A percentile compares a stretch with the other conserved stretches of the same genome.
phyloP scores from a whole-genome alignment of 2,329 filamentous ascomycete species.

The Penicillium rolfsii region DNA sequence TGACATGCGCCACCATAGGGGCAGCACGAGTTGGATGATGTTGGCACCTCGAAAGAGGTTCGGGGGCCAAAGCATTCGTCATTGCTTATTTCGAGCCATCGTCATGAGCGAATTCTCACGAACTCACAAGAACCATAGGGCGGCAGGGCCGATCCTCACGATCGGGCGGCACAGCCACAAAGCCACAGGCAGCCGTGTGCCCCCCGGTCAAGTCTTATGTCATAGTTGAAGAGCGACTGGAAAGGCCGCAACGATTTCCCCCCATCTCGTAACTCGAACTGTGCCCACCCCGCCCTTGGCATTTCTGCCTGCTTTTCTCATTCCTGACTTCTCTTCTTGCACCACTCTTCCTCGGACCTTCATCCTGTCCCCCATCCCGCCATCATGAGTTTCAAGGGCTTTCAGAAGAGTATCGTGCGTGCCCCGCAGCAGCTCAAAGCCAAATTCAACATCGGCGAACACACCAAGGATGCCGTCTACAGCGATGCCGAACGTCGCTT shows the following conservation, averaged over 20 bases:
- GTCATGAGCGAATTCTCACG: not conserved
- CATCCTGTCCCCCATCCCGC: constrained; percentile 1
- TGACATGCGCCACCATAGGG: constrained; percentile 15
- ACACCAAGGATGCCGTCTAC: constrained; percentile 94
- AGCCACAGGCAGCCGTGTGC: constrained; percentile 15
- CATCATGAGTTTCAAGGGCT: constrained; percentile 94
- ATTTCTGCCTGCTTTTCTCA: constrained; percentile 8
- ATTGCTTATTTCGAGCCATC: not conserved
- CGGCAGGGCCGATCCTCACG: not conserved
- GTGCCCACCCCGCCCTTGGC: constrained; percentile 17
- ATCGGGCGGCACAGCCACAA: constrained; percentile 4
- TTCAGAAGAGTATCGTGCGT: constrained; percentile 84
- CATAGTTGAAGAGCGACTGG: constrained; percentile 22
- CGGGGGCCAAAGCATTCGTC: not conserved
- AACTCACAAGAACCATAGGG: not conserved
- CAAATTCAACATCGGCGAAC: constrained; percentile 92
- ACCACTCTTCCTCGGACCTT: constrained; percentile 1
- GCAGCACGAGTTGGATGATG: not conserved
- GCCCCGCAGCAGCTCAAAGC: constrained; percentile 91
- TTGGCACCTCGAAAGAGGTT: not conserved
- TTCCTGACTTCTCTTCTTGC: constrained; percentile 5
- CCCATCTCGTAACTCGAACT: not conserved
- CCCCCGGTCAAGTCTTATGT: constrained; percentile 26
- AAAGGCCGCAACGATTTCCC: constrained; percentile 10
- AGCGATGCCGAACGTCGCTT: constrained; percentile 93